Evolutionary conservation across 345 rosid genomes (phyloP), one percentile per base, ranked within the genome.

Genomic region (Eucalyptus erythrocorys): DNA sequence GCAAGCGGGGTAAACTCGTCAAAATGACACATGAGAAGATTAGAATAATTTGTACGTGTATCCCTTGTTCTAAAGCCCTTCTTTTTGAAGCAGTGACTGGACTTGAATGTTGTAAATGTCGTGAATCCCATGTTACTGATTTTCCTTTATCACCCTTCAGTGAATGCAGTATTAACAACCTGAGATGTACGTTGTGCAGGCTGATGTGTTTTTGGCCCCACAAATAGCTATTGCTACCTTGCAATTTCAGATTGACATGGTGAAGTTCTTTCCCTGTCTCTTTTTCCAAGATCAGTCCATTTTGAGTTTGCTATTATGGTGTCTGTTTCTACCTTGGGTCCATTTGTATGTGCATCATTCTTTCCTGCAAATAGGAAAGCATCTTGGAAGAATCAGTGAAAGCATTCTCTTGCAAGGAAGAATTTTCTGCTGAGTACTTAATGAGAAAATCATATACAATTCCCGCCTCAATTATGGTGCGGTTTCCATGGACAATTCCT

Each of bases 131-230:
- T 5, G 14, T 34, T 71, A 19, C 45, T 71, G 4, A 16, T 71
- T 8, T 71, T 71, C 81, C 45, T 71, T 71, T 34, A 10, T 34
- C 81, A 0, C 42, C 40, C 24, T 71, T 71, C 42, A 12, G 55
- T 47, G 85, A 47, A 51, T n/a, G 85, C 17, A 53, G 79, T 57
- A 88, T 87, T 88, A 85, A 89, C 81, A 47, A 85, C 42, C 76
- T 8, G 27, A 48, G 49, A 53, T 22, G 48, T 87, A 51, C 85
- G 48, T 37, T 50, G 89, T 82, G 87, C 93, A 94, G 95, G 94
- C 94, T 85, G 96, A 95, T 90, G 94, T 94, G 50, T 95, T 94
- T 88, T 86, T 95, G 92, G 95, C 93, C 82, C 95, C 95, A 37
- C 94, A 95, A 87, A 92, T 95, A 86, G 94, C 93, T 55, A 85